Evolutionary conservation across 306 rosid genomes (phyloP), one percentile per base, ranked within the genome.

Genomic region (Acacia crassicarpa): DNA sequence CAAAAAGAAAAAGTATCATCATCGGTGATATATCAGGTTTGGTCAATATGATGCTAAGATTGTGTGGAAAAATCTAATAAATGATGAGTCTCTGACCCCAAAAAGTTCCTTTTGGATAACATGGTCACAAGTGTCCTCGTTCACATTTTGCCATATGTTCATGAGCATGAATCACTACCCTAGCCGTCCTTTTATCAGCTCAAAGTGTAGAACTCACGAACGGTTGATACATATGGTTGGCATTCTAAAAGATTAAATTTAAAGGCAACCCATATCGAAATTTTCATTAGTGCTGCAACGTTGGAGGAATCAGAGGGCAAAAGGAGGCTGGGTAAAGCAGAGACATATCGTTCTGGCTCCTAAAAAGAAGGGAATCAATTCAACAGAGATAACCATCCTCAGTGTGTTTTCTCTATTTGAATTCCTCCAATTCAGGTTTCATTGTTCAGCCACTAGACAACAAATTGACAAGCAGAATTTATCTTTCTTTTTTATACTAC

Each of bases 111-210:
- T 80, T 49, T 65, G 27, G 44, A 76, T 7, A 70, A 80, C 62
- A 80, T 66, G 87, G 78, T 78, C 81, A 76, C 79, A 45, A 45
- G 59, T 74, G 86, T 67, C 72, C 41, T 38, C 76, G 84, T 63
- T 75, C 75, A 59, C 48, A 69, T 84, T 38, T 80, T 46, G 48
- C 80, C 81, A 76, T 33, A 8, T 71, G 49, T 83, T 83, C 81
- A 27, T 46, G 35, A 41, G 16, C 80, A 74, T 30, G 75, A 65
- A 83, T 78, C 41, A 38, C 41, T 45, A 78, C 59, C 59, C 79
- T 79, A 74, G 81, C 81, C 15, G 20, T 53, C 73, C 70, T 75
- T 68, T 70, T 33, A 78, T 66, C 54, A 27, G 68, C 67, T 53
- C 44, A 32, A 41, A 40, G 56, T 78, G 46, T 79, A 51, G 12